phyloP scores from a whole-genome alignment of 768 basidiomycete species.

The Mycena rosella region DNA sequence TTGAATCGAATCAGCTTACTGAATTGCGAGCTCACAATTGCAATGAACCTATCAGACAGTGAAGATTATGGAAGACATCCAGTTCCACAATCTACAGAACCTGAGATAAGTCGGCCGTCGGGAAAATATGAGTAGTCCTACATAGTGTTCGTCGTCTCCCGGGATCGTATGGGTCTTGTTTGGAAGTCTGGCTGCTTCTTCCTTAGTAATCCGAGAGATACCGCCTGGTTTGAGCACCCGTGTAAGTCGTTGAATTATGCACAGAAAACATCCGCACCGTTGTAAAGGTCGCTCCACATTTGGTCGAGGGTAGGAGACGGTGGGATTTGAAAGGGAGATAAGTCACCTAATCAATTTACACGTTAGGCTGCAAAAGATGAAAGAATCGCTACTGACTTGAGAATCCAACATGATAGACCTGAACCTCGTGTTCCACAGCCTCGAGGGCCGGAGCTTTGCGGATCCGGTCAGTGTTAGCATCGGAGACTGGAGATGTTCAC shows the following conservation, averaged over 20 bases:
- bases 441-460: no score
- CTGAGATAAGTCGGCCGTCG: no score
- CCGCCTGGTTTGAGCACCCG: background rate
- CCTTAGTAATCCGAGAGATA: slow-evolving; percentile 10
- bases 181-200: slow-evolving; percentile 6
- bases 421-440: background rate
- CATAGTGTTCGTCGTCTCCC: slow-evolving; percentile 18
- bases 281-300: slow-evolving; percentile 6
- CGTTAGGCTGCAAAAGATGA: background rate
- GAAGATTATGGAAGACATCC: slow-evolving; percentile 6
- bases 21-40: background rate
- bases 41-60: slow-evolving; percentile 5
- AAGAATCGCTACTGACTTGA: background rate
- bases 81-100: slow-evolving; percentile 32
- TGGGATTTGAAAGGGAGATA: slow-evolving; percentile 29
- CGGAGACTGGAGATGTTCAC: no score
- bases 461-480: no score
- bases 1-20: background rate
- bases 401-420: background rate
- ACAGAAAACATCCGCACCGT: background rate
- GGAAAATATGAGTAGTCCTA: no score
- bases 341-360: slow-evolving; percentile 12
- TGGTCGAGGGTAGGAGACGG: slow-evolving; percentile 17
- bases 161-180: slow-evolving; percentile 16
- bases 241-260: background rate